Conservation (phyloP, 371 early-diverging fungal genomes). For the Mortierella sp. region DNA sequence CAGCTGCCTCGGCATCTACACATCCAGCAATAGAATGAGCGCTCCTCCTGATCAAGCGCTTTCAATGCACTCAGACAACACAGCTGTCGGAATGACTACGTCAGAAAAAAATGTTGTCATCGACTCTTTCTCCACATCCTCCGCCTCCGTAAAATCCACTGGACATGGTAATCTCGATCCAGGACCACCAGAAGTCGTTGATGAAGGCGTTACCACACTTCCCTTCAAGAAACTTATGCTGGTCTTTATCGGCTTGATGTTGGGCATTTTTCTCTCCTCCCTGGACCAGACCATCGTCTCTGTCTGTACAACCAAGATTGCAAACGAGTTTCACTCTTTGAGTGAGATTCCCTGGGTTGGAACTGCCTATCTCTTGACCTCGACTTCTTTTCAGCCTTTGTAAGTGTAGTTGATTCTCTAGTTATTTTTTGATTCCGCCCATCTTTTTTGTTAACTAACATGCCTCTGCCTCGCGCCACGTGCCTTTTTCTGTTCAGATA, state of each 20-base stretch:
- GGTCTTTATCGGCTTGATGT: slow-evolving; percentile 55
- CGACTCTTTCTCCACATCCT: too few species aligned
- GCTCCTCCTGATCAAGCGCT: too few species aligned
- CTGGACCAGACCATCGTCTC: slow-evolving; percentile 81
- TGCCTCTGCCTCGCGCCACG: not conserved
- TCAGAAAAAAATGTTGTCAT: too few species aligned
- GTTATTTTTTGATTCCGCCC: not conserved
- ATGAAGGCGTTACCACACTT: slow-evolving; percentile 9
- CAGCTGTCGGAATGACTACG: too few species aligned
- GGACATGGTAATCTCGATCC: slow-evolving; percentile 21
- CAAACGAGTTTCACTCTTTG: slow-evolving; percentile 66
- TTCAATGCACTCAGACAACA: too few species aligned
- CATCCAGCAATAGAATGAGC: too few species aligned
- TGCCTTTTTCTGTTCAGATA: slow-evolving; percentile 12
- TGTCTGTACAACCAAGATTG: slow-evolving; percentile 63
- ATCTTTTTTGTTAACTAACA: not conserved
- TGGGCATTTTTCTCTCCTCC: slow-evolving; percentile 74
- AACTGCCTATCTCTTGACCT: slow-evolving; percentile 70
- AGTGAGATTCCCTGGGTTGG: slow-evolving; percentile 74
- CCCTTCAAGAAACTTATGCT: slow-evolving; percentile 48
- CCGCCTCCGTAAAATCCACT: too few species aligned
- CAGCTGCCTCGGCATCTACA: too few species aligned
- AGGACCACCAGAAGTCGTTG: slow-evolving; percentile 4
- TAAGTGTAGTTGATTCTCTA: not conserved
- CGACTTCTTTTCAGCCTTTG: slow-evolving; percentile 62